Base-by-base conservation (phyloP, 2,329 filamentous ascomycete species). In the Paecilomyces variotii region DNA sequence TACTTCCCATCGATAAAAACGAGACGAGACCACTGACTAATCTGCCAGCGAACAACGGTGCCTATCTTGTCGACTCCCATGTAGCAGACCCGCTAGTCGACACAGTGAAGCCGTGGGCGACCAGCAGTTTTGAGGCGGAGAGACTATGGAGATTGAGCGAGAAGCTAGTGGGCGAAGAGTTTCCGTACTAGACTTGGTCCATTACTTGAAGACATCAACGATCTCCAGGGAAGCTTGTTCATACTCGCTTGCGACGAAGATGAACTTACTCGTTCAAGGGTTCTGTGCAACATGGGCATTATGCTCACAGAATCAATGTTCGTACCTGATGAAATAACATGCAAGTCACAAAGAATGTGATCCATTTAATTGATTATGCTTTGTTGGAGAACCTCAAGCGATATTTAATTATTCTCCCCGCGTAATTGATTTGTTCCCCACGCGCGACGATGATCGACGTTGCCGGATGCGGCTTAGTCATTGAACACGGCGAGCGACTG, bases 131-230 rank as follows among this genome's bases (percentile, higher is more conserved):
- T 35, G 67, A 70, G n/a, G 76, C 74, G 0, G 74, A 78, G 39
- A 74, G 70, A 55, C 59, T 80, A 34, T 82, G 78, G 78, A 71
- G 72, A 55, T 61, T 80, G 52, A 80, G 77, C 53, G 79, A 81
- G 64, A 68, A 74, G 56, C 62, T 79, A 25, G 74, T 79, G 2
- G 71, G 70, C 1, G 66, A 75, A 56, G 67, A 71, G 35, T 78
- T 79, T 28, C 39, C 39, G 4, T 45, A 24, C 19, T 45, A 45
- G 39, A 45, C 14, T 24, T 19, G 14, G 4, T 45, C 35, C 35
- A 45, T 45, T 45, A n/a, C 19, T n/a, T 19, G 5, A 45, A 6
- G n/a, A n/a, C n/a, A 45, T 45, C n/a, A 10, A 32, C 30, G 30
- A 32, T 32, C 7, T 32, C 7, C 30, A 32, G 9, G 7, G 5